These are phyloP conservation scores for Dactylonectria estremocensis DNA, from an alignment of 2,329 filamentous ascomycete genomes.

Conservation along the genomic window DNA sequence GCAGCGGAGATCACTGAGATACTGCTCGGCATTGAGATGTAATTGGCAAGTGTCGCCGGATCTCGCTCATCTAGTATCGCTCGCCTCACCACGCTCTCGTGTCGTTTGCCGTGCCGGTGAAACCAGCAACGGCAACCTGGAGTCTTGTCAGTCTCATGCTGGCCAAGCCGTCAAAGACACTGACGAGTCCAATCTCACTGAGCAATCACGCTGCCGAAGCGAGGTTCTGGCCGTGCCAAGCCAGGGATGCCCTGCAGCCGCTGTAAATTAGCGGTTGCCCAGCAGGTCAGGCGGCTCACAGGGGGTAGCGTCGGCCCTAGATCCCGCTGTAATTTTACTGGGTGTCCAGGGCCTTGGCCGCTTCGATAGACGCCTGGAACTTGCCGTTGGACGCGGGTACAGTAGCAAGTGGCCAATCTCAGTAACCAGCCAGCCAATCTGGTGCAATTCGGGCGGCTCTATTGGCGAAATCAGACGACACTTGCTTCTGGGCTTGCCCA, in stretches of 20 bases:
- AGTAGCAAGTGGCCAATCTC: neutral
- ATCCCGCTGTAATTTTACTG: constrained; percentile 23
- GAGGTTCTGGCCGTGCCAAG: constrained; percentile 16
- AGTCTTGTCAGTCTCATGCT: constrained; percentile 1
- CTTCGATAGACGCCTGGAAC: neutral
- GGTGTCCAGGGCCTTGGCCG: neutral
- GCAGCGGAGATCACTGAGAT: neutral
- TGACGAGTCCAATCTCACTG: too few species aligned
- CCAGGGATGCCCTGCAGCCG: constrained; percentile 21
- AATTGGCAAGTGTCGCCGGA: neutral
- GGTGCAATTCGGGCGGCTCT: constrained; percentile 23
- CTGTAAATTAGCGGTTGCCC: constrained; percentile 16
- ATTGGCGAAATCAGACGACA: constrained; percentile 40
- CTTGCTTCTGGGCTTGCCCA: constrained; percentile 25
- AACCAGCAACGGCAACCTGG: neutral
- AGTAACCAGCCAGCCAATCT: neutral
- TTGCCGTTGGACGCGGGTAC: constrained; percentile 8
- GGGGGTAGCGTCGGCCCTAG: constrained; percentile 1
- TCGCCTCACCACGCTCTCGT: neutral
- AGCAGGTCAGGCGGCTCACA: constrained; percentile 24
- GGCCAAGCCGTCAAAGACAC: neutral
- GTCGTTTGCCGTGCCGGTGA: neutral
- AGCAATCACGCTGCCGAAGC: neutral
- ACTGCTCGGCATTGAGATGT: neutral
- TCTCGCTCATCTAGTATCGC: neutral